phyloP scores from a whole-genome alignment of 1,139 yeast genomes.

The Candida sp. region DNA sequence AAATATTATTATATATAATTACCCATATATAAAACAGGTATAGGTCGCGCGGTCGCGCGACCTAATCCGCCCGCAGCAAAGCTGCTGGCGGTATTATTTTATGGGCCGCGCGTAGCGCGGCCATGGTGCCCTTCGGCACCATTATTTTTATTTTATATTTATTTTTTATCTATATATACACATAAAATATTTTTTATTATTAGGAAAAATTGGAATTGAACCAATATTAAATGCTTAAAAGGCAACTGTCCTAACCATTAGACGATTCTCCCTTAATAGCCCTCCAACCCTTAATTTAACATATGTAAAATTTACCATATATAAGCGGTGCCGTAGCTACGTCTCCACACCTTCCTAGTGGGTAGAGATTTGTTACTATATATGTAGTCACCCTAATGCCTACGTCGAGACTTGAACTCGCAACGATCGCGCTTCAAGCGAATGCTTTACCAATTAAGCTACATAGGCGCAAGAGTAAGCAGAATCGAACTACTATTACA shows the following conservation, averaged over 20 bases:
- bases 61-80: no score
- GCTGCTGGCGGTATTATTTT: no score
- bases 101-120: no score
- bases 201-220: not conserved
- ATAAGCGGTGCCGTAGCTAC: not conserved
- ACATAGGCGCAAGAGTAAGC: slow-evolving; percentile 1
- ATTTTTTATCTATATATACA: no score
- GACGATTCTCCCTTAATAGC: not conserved
- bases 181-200: no score
- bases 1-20: no score
- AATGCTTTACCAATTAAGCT: slow-evolving; percentile 3
- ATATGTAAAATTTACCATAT: no score
- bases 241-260: not conserved
- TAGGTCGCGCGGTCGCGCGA: no score
- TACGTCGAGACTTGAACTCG: slow-evolving; percentile 2
- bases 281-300: not conserved
- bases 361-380: no score
- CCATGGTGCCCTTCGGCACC: no score
- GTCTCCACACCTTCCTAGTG: not conserved
- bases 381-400: not conserved
- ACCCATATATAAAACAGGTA: no score
- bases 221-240: not conserved
- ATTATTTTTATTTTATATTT: no score
- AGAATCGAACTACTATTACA: slow-evolving; percentile 1
- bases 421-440: slow-evolving; percentile 2